Evolutionary conservation across 2,329 filamentous ascomycete genomes (phyloP).

Genomic region (Pseudocercospora vitis): DNA sequence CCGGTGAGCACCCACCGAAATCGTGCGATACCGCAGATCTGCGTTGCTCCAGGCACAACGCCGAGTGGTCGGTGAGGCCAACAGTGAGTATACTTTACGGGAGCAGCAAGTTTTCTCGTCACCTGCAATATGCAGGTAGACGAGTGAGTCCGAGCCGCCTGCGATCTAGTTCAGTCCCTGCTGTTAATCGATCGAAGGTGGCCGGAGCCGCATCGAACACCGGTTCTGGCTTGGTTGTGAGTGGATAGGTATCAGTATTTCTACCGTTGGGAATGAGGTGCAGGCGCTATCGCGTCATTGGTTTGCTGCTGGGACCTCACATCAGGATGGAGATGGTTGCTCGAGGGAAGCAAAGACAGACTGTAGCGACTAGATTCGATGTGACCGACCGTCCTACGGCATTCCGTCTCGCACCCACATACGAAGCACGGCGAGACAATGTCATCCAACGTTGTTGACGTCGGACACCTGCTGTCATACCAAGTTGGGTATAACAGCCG

Average conservation of each 20-base stretch:
- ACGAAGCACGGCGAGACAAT: too few species aligned
- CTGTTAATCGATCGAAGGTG: not conserved
- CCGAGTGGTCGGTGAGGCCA: not conserved
- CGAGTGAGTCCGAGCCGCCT: not conserved
- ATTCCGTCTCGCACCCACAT: too few species aligned
- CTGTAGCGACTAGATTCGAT: too few species aligned
- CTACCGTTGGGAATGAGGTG: too few species aligned
- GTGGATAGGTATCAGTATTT: too few species aligned
- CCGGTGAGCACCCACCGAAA: not conserved
- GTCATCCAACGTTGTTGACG: too few species aligned
- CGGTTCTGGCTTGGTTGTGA: too few species aligned
- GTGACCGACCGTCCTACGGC: too few species aligned
- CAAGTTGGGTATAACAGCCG: conserved; percentile 1
- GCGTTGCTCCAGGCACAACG: not conserved
- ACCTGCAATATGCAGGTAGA: not conserved
- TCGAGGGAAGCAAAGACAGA: too few species aligned
- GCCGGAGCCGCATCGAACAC: not conserved
- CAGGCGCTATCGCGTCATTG: too few species aligned
- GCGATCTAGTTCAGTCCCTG: not conserved
- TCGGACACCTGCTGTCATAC: not conserved
- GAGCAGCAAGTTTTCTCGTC: not conserved
- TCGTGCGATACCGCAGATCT: conserved; percentile 2
- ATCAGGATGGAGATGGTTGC: too few species aligned
- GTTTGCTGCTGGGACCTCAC: too few species aligned
- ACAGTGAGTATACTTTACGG: not conserved